Evolutionary conservation across 768 basidiomycete species (phyloP), one percentile per base, ranked within the genome.

Genomic region (Termitomyces sp.): DNA sequence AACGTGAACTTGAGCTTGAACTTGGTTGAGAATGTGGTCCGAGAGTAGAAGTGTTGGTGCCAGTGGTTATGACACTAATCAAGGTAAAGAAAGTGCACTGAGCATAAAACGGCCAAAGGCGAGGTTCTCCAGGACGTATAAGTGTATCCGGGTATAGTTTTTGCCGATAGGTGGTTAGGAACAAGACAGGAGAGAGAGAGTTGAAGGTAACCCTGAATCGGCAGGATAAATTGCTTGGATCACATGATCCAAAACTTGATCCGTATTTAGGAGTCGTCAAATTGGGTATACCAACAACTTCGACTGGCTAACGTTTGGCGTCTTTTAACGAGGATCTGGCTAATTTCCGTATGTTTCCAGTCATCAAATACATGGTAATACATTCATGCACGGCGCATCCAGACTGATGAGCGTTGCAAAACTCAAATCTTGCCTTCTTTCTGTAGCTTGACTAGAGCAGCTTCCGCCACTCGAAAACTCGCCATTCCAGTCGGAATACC

Each of bases 401-500:
- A n/a, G 2, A n/a, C 22, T 11, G 24, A 34, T 10, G 3, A 43
- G 17, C 30, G 5, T 43, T 38, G 15, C 10, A 28, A 2, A 40
- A 11, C 43, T 54, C 45, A 54, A 40, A 45, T 37, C 32, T 68
- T 63, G 15, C 71, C 74, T 60, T 74, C 71, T 53, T 67, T 66
- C 47, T 71, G 71, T 63, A 78, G 51, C 58, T 73, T 69, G 55
- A 64, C 66, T 12, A 78, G 64, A 17, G 67, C 70, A 21, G 65
- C 70, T 40, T 78, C 75, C 0, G 70, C 75, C 9, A 74, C 65
- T 10, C 75, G 65, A 59, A 78, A 78, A 50, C 66, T 69, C 53
- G 60, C 61, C 72, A 77, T 75, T 2, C 75, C 76, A 9, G 72
- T 73, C 2, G 75, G 75, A 24, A 74, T 73, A 0, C 74, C 74